These are phyloP conservation scores for Anthostomella pinea DNA, from an alignment of 2,329 filamentous ascomycete genomes.

Conservation along the genomic window DNA sequence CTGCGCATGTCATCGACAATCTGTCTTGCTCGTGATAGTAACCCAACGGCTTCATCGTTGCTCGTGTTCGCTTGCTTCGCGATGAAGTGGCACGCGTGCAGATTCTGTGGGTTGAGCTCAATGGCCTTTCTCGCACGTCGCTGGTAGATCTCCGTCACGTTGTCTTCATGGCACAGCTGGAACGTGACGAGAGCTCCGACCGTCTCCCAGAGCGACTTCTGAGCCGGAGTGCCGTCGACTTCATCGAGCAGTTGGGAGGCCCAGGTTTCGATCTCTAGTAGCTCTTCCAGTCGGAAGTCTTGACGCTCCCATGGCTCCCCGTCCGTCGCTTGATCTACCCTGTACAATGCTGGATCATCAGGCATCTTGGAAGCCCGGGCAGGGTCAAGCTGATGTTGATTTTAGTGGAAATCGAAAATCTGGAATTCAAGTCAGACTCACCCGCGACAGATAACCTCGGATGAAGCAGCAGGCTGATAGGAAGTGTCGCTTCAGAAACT, in stretches of 20 bases:
- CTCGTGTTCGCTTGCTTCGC: slow-evolving; percentile 23
- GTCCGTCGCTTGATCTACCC: slow-evolving; percentile 6
- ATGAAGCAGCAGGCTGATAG: slow-evolving; percentile 25
- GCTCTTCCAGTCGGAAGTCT: slow-evolving; percentile 17
- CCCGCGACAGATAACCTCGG: slow-evolving; percentile 27
- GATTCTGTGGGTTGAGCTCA: slow-evolving; percentile 28
- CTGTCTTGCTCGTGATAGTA: slow-evolving; percentile 25
- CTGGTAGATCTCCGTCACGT: slow-evolving; percentile 21
- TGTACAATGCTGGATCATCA: slow-evolving; percentile 18
- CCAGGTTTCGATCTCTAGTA: slow-evolving; percentile 27
- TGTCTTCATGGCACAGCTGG: slow-evolving; percentile 25
- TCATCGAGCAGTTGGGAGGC: slow-evolving; percentile 17
- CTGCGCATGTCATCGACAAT: slow-evolving; percentile 22
- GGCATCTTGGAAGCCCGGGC: slow-evolving; percentile 21
- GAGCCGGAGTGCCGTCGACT: slow-evolving; percentile 16
- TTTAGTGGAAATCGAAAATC: no score
- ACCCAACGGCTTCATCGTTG: slow-evolving; percentile 23
- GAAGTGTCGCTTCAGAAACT: slow-evolving; percentile 30
- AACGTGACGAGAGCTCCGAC: slow-evolving; percentile 28
- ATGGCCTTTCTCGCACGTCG: slow-evolving; percentile 25
- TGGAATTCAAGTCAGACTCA: no score
- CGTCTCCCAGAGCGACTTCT: slow-evolving; percentile 30
- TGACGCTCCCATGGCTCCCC: slow-evolving; percentile 18
- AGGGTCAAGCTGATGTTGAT: slow-evolving; percentile 26
- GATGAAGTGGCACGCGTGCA: slow-evolving; percentile 31